phyloP scores from a whole-genome alignment of 257 asterid genomes.

The Ehretia macrophylla region DNA sequence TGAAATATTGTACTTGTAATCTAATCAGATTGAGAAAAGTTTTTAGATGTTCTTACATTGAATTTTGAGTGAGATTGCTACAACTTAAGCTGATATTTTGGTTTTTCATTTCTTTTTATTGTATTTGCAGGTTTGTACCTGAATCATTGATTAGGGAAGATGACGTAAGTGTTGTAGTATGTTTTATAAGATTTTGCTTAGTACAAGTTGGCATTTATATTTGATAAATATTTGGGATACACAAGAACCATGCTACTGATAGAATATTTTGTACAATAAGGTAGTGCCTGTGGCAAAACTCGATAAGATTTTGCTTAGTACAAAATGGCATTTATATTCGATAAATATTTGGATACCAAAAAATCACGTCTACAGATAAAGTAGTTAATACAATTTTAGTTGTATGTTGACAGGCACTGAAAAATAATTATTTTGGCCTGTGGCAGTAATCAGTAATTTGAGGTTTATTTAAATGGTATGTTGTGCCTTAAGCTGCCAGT shows the following conservation, averaged over 20 bases:
- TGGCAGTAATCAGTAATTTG: no score
- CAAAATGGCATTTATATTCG: background rate
- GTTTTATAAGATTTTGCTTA: background rate
- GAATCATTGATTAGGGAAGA: conserved; percentile 1
- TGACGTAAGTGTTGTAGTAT: background rate
- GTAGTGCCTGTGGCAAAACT: no score
- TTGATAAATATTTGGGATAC: background rate
- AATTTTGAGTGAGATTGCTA: background rate
- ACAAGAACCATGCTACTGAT: background rate
- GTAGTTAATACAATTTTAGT: background rate
- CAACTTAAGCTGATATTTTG: background rate
- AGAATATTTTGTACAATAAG: no score
- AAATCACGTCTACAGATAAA: background rate
- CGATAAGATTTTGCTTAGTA: no score
- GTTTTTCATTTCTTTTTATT: background rate
- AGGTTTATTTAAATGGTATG: no score
- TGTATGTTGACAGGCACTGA: background rate
- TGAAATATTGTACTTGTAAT: background rate
- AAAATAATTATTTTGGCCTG: no score
- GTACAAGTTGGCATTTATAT: background rate
- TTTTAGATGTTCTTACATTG: background rate
- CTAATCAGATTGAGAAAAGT: background rate
- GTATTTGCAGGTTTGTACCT: background rate
- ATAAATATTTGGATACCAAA: background rate
- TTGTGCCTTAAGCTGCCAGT: no score